phyloP scores from a whole-genome alignment of 2,329 filamentous ascomycete species.

The Massarina eburnea region DNA sequence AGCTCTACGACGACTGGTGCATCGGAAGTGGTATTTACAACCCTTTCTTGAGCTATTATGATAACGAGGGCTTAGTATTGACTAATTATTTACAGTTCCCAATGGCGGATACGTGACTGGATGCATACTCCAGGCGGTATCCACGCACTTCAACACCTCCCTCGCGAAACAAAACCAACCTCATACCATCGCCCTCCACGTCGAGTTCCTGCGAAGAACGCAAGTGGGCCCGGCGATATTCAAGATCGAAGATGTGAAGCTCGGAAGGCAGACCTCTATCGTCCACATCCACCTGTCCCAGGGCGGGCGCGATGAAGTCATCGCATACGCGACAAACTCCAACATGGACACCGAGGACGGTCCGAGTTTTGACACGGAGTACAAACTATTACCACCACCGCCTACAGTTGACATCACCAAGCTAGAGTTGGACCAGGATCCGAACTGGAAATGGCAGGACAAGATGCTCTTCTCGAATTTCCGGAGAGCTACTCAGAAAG shows the following conservation, averaged over 20 bases:
- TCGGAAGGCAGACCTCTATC: constrained; percentile 64
- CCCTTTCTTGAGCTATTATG: background rate
- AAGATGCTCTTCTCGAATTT: constrained; percentile 50
- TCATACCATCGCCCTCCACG: constrained; percentile 64
- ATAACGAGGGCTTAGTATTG: background rate
- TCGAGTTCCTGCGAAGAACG: constrained; percentile 67
- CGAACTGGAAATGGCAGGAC: constrained; percentile 49
- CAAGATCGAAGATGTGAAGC: constrained; percentile 63
- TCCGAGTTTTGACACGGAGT: constrained; percentile 57
- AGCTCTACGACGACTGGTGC: constrained; percentile 62
- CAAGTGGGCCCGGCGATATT: constrained; percentile 59
- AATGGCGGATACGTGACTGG: constrained; percentile 71
- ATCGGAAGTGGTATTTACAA: constrained; percentile 61
- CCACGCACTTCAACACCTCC: constrained; percentile 60
- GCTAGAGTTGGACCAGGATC: constrained; percentile 48
- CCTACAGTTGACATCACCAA: constrained; percentile 46
- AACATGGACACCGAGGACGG: constrained; percentile 64
- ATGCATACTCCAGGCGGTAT: constrained; percentile 61
- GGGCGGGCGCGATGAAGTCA: constrained; percentile 60
- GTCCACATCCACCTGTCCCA: constrained; percentile 65
- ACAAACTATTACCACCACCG: constrained; percentile 52
- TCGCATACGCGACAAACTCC: constrained; percentile 66
- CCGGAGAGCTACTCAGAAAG: constrained; percentile 53
- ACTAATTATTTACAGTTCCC: constrained; percentile 55
- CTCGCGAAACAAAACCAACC: constrained; percentile 61